These are phyloP conservation scores for Knoxia roxburghii DNA, from an alignment of 257 asterid genomes.

Conservation along the genomic window DNA sequence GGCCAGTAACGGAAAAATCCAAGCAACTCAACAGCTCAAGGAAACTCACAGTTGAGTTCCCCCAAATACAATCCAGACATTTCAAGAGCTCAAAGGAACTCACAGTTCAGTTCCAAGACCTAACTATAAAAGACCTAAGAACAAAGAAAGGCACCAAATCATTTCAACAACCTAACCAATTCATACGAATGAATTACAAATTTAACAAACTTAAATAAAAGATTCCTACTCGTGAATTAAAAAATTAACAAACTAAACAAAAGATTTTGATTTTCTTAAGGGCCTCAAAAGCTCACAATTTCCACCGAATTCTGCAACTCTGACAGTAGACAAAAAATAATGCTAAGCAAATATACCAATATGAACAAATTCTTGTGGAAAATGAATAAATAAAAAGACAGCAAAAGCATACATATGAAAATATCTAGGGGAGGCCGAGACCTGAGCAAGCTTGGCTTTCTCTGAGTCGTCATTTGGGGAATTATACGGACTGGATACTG, in stretches of 20 bases:
- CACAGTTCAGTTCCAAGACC: not conserved
- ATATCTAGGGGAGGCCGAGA: constrained; percentile 7
- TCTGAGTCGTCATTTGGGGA: constrained; percentile 64
- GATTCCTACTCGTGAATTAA: not conserved
- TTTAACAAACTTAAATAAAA: not conserved
- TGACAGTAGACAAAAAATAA: not conserved
- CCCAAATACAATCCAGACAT: not conserved
- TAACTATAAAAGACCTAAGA: not conserved
- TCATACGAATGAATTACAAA: not conserved
- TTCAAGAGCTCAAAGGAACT: not conserved
- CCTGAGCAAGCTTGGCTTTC: constrained; percentile 89
- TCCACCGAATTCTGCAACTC: constrained; percentile 5
- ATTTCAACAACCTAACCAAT: not conserved
- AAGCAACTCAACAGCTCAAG: not conserved
- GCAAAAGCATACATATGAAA: not conserved
- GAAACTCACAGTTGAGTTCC: too few species aligned
- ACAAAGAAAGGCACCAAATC: not conserved
- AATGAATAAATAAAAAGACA: too few species aligned
- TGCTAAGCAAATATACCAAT: constrained; percentile 2
- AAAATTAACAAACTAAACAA: not conserved
- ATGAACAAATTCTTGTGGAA: too few species aligned
- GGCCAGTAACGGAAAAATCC: not conserved
- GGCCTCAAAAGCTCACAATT: constrained; percentile 22
- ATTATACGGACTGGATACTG: constrained; percentile 40
- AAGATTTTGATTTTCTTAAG: not conserved